Percentiles rank a stretch among this genome's conserved stretches.
These are phyloP conservation scores for Phaeoacremonium minimum DNA, from an alignment of 2,329 filamentous ascomycete species.

Conservation along the genomic window DNA sequence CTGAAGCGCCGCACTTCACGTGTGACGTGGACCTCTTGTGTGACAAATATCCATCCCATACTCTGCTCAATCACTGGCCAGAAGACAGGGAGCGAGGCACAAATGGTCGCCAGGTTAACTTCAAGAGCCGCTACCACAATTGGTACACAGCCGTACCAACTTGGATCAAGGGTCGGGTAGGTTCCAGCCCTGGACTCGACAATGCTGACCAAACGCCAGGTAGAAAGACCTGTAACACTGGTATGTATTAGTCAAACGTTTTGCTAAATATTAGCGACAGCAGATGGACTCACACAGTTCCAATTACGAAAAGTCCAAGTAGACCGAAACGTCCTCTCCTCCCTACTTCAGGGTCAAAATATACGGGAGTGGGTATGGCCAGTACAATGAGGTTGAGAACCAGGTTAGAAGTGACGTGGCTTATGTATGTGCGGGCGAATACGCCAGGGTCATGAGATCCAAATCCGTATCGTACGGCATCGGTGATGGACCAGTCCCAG, in stretches of 20 bases:
- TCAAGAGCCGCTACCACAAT: constrained; percentile 27
- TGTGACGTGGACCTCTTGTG: constrained; percentile 7
- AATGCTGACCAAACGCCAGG: constrained; percentile 24
- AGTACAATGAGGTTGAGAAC: constrained; percentile 24
- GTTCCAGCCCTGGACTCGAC: constrained; percentile 21
- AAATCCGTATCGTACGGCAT: constrained; percentile 19
- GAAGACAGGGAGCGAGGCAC: constrained; percentile 6
- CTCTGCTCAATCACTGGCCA: constrained; percentile 16
- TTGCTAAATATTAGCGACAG: constrained; percentile 1
- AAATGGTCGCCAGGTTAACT: constrained; percentile 15
- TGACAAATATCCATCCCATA: constrained; percentile 23
- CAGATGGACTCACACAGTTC: constrained; percentile 19
- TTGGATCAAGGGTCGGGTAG: constrained; percentile 27
- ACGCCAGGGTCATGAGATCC: constrained; percentile 17
- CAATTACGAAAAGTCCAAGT: constrained; percentile 21
- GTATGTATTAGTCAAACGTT: constrained; percentile 2
- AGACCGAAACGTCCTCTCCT: constrained; percentile 23
- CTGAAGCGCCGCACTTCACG: constrained; percentile 5
- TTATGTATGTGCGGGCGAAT: constrained; percentile 20
- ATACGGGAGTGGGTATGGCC: constrained; percentile 22
- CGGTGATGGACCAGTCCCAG: constrained; percentile 16
- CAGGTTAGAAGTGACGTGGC: constrained; percentile 23
- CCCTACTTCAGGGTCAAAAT: constrained; percentile 15
- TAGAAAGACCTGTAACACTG: constrained; percentile 22
- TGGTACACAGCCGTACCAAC: constrained; percentile 25